Evolutionary conservation across 2,329 filamentous ascomycete genomes (phyloP), one percentile per base, ranked within the genome.

Genomic region (Anthostomella pinea): DNA sequence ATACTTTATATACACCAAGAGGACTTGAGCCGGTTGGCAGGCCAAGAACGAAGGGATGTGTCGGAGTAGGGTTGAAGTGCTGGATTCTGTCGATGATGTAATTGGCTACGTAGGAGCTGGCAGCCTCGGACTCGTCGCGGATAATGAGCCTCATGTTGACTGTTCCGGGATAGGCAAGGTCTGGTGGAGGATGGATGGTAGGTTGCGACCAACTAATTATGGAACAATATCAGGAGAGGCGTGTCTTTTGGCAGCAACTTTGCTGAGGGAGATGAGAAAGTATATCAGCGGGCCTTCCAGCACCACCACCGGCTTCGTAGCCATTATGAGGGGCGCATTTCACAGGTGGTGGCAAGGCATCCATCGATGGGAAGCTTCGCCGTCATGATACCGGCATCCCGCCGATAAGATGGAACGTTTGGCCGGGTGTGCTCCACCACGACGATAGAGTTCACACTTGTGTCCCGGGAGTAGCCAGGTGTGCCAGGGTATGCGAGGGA

Each of bases 71-170:
- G 31, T 75, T 74, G 65, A 88, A 93, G 43, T 78, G 68, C 54
- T 83, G 85, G 70, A 93, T 91, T 51, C 86, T 82, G 53, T 85
- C 83, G 64, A 90, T 79, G 53, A 93, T 83, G 65, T 91, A 89
- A 62, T 87, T 81, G 44, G 86, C 85, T 49, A 90, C 84, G 63
- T 90, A 89, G 52, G 73, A 71, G 56, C 85, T 87, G 38, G 84
- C 84, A 45, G 74, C 68, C 36, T 72, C 63, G 51, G 83, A 73
- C 55, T 87, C 75, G 61, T 90, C 81, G 60, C 85, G 77, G 59
- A 93, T 85, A 64, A 93, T 90, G 57, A 93, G 78, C 68, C 86
- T 82, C 87, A 87, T 93, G 53, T 52, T 68, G 59, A 43, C 38
- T 49, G 43, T 34, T 43, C 41, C 44, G 39, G 37, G 41, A 35